phyloP scores from a whole-genome alignment of 2,329 filamentous ascomycete species.

The Aspergillus quadricinctus region DNA sequence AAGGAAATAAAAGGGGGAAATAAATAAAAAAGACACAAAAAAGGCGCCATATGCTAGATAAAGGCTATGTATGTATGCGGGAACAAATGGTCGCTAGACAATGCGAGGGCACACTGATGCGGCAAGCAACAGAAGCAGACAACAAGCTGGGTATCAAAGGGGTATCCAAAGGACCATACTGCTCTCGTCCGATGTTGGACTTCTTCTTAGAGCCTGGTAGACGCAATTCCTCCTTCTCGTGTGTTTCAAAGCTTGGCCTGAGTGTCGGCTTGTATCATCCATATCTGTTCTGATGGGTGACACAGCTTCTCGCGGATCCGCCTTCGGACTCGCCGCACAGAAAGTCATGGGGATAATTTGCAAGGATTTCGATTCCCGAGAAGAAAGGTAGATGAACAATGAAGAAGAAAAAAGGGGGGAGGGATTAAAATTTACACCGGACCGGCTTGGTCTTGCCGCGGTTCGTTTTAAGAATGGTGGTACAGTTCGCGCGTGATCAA shows the following conservation, averaged over 20 bases:
- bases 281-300: constrained; percentile 6
- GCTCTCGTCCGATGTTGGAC: constrained; percentile 22
- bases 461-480: background rate
- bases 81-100: constrained; percentile 14
- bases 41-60: constrained; percentile 4
- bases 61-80: constrained; percentile 21
- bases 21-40: background rate
- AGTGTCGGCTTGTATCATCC: constrained; percentile 9
- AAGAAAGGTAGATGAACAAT: background rate
- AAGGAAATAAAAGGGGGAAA: constrained; percentile 1
- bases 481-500: constrained; percentile 3
- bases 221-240: constrained; percentile 5
- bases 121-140: background rate
- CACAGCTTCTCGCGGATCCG: constrained; percentile 1
- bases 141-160: constrained; percentile 23
- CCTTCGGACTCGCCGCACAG: background rate
- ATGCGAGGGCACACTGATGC: constrained; percentile 21
- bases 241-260: background rate
- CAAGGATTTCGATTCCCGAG: background rate
- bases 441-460: background rate
- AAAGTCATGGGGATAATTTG: background rate
- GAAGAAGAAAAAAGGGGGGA: background rate
- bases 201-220: constrained; percentile 14
- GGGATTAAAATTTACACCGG: background rate
- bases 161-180: constrained; percentile 38